Conservation (phyloP, 2,329 filamentous ascomycete genomes). For the Beauveria sp. region DNA sequence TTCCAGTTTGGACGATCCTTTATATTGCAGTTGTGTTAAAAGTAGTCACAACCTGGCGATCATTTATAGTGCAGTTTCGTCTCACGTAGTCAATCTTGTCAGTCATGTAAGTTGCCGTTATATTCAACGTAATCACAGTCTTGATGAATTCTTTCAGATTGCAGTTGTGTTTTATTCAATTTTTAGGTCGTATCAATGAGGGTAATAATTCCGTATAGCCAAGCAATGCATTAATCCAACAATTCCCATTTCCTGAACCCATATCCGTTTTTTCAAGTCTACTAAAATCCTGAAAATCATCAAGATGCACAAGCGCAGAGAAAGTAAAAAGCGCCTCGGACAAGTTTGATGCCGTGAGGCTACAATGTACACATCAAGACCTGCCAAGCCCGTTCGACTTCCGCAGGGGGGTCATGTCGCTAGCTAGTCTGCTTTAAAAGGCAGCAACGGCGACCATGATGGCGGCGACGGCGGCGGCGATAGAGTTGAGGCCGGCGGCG, state of each 20-base stretch:
- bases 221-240: constrained; percentile 8
- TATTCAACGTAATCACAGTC: no score
- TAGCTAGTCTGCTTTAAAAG: constrained; percentile 17
- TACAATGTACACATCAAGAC: constrained; percentile 5
- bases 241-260: background rate
- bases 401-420: no score
- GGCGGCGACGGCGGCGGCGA: constrained; percentile 24
- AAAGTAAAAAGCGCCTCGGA: background rate
- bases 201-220: constrained; percentile 8
- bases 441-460: constrained; percentile 22
- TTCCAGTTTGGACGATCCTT: no score
- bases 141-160: no score
- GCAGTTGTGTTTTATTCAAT: no score
- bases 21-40: no score
- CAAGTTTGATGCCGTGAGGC: background rate
- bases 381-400: background rate
- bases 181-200: constrained; percentile 9
- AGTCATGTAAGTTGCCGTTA: no score
- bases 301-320: background rate
- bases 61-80: no score
- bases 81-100: no score
- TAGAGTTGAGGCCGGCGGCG: constrained; percentile 21
- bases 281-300: constrained; percentile 1
- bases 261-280: constrained; percentile 2
- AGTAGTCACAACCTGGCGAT: no score